Conservation (phyloP, 352 stramenopile genomes). For the Phytophthora fragariaefolia region DNA sequence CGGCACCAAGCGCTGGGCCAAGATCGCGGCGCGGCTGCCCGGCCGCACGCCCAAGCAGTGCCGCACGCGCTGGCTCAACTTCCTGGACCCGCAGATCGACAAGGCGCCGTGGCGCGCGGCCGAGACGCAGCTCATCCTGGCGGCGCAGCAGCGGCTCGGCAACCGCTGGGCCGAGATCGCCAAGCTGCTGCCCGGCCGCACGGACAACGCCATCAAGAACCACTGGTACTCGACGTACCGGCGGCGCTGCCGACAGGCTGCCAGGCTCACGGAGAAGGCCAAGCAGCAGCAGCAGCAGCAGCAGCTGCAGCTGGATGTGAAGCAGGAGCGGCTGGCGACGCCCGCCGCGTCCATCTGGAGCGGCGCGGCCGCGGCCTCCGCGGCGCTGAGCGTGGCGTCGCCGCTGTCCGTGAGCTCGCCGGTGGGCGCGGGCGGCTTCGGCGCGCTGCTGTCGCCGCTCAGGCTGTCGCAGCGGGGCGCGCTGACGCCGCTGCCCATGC, state of each 20-base stretch:
- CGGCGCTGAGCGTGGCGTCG: constrained; percentile 27
- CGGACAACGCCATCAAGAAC: constrained; percentile 90
- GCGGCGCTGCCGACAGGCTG: constrained; percentile 59
- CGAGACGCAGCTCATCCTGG: constrained; percentile 90
- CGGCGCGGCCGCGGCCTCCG: constrained; percentile 4
- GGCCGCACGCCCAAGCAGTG: constrained; percentile 97
- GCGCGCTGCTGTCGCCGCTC: constrained; percentile 27
- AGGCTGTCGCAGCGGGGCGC: constrained; percentile 20
- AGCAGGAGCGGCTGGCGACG: constrained; percentile 13
- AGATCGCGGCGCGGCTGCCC: constrained; percentile 93
- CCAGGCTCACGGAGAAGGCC: constrained; percentile 43
- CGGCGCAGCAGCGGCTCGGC: constrained; percentile 75
- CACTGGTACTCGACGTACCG: constrained; percentile 87
- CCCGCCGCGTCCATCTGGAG: constrained; percentile 9
- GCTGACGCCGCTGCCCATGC: constrained; percentile 19
- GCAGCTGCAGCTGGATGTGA: background rate
- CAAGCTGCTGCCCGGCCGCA: constrained; percentile 95
- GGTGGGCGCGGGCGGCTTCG: constrained; percentile 1
- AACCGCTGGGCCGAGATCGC: constrained; percentile 99
- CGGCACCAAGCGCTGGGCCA: constrained; percentile 91
- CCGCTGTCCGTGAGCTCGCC: constrained; percentile 50
- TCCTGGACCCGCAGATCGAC: constrained; percentile 93
- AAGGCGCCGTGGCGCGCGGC: constrained; percentile 93
- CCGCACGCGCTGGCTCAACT: constrained; percentile 96
- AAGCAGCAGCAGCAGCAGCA: constrained; percentile 8